These are phyloP conservation scores for Phanerochaete sordida DNA, from an alignment of 768 basidiomycete species.

Conservation along the genomic window DNA sequence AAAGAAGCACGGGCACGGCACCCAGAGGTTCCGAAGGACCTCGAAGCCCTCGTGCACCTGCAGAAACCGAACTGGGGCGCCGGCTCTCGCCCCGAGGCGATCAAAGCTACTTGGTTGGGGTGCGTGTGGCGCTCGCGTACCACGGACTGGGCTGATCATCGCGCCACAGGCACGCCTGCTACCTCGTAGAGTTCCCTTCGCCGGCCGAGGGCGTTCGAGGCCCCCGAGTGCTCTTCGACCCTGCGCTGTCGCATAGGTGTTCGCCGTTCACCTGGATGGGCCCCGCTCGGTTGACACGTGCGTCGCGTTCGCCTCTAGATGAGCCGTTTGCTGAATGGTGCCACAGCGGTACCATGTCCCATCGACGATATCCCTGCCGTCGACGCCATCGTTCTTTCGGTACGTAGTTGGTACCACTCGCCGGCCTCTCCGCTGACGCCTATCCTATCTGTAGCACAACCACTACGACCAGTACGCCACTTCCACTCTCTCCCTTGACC, in stretches of 20 bases:
- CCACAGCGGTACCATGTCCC: constrained; percentile 32
- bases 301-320: constrained; percentile 14
- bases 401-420: constrained; percentile 24
- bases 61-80: constrained; percentile 25
- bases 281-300: constrained; percentile 31
- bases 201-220: constrained; percentile 31
- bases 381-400: constrained; percentile 49
- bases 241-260: constrained; percentile 33
- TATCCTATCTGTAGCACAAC: constrained; percentile 25
- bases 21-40: constrained; percentile 10
- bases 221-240: constrained; percentile 37
- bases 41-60: constrained; percentile 15
- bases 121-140: not conserved
- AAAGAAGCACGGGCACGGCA: not conserved
- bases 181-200: constrained; percentile 34
- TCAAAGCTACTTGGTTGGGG: constrained; percentile 38
- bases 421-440: not conserved
- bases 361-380: constrained; percentile 44
- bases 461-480: constrained; percentile 34
- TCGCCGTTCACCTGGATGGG: constrained; percentile 29
- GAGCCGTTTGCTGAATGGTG: not conserved
- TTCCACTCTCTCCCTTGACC: not conserved
- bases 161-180: constrained; percentile 32
- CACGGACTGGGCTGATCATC: not conserved
- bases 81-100: not conserved